phyloP scores from a whole-genome alignment of 164 flowering plant species.

The Annona cherimola region DNA sequence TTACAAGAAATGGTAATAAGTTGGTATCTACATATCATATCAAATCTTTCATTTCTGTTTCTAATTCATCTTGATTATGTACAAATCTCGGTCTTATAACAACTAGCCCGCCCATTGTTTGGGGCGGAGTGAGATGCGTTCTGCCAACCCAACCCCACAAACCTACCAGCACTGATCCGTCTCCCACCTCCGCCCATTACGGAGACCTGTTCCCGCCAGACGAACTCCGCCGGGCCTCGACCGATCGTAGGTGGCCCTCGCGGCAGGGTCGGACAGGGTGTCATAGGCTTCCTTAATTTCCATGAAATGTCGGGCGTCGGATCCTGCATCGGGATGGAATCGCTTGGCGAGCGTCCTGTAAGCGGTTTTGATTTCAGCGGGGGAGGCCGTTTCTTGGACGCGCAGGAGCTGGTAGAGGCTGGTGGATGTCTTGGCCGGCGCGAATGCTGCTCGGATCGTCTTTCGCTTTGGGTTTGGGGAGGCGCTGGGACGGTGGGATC shows the following conservation, averaged over 20 bases:
- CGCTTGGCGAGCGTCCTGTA: constrained; percentile 60
- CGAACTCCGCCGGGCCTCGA: constrained; percentile 7
- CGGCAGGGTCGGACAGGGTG: constrained; percentile 72
- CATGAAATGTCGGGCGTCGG: constrained; percentile 57
- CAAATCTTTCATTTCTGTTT: too few species aligned
- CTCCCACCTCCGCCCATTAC: constrained; percentile 50
- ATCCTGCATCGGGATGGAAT: constrained; percentile 59
- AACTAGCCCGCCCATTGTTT: too few species aligned
- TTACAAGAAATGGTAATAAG: too few species aligned
- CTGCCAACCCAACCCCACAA: too few species aligned
- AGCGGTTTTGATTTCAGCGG: constrained; percentile 56
- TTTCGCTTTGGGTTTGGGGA: not conserved
- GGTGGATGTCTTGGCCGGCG: not conserved
- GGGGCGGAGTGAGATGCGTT: too few species aligned
- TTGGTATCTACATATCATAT: too few species aligned
- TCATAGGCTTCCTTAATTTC: constrained; percentile 65
- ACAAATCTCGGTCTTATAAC: too few species aligned
- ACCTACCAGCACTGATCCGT: constrained; percentile 86
- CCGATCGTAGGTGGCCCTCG: constrained; percentile 48
- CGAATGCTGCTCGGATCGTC: not conserved
- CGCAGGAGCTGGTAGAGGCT: constrained; percentile 54
- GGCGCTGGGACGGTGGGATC: constrained; percentile 1
- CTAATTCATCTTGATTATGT: too few species aligned
- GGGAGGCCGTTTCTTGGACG: constrained; percentile 41
- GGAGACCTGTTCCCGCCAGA: not conserved